Evolutionary conservation across 148 eudicot species (phyloP), one percentile per base, ranked within the genome.

Genomic region (Spergularia marina): DNA sequence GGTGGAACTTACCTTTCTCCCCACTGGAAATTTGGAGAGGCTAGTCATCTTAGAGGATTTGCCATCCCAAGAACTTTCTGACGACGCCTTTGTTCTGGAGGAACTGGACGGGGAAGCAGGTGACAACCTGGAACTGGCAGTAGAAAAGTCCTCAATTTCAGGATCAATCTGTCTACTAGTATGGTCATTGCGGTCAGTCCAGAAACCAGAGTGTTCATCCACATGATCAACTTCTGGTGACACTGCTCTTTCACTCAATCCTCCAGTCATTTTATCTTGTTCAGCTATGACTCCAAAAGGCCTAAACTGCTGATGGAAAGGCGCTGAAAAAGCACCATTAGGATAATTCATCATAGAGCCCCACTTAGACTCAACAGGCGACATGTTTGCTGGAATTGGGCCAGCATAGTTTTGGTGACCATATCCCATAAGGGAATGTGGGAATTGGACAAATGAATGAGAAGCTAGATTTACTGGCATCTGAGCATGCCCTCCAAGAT

Each of bases 21-120:
- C 82, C 30, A 36, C 61, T 70, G 74, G 77, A 55, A 68, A 80
- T 69, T 63, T 78, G 44, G 63, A 64, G 34, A 75, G 25, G 52
- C 72, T 80, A 44, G 77, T 72, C 20, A 56, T 60, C 49, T 53
- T 82, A 34, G 61, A 60, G 53, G 86, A 68, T 76, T 71, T 80
- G 17, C 82, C 78, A 61, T 84, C 86, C 76, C 83, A 75, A 34
- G 85, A 84, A 76, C 77, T 73, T 77, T 84, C 89, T 69, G 86
- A 84, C 67, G 85, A 70, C 30, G 71, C 75, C 80, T 80, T 84
- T 53, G 78, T 79, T 73, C 73, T 80, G 39, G 68, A 72, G 57
- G 83, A 86, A 60, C 70, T 67, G 54, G 80, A 69, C 30, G 76
- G 79, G 17, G 83, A 80, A 70, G 77, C 10, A n/a, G 81, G 78